Evolutionary conservation across 208 protist genomes (phyloP).

Genomic region (Crithidia mellificae): DNA sequence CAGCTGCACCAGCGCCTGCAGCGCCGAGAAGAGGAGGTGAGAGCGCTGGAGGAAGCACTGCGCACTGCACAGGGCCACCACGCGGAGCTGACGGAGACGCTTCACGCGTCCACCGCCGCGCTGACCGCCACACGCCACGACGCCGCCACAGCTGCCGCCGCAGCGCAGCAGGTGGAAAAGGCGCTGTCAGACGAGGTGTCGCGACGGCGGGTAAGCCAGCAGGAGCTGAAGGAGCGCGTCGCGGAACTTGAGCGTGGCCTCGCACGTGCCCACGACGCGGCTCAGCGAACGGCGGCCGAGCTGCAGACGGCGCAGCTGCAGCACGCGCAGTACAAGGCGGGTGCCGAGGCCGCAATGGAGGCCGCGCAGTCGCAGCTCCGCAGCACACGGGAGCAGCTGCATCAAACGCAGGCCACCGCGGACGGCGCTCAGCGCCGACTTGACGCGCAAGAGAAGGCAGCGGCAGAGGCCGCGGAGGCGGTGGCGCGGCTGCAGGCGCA

Average conservation of each 20-base stretch:
- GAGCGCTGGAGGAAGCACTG: slow-evolving; percentile 11
- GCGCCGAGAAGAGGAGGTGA: slow-evolving; percentile 29
- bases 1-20: slow-evolving; percentile 11
- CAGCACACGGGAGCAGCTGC: slow-evolving; percentile 28
- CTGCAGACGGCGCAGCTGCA: slow-evolving; percentile 13
- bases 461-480: slow-evolving; percentile 24
- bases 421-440: slow-evolving; percentile 21
- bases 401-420: slow-evolving; percentile 28
- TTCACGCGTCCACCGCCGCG: slow-evolving; percentile 21
- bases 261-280: slow-evolving; percentile 8
- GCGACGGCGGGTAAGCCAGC: slow-evolving; percentile 12
- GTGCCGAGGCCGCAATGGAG: slow-evolving; percentile 21
- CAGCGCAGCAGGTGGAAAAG: slow-evolving; percentile 21
- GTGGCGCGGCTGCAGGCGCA: slow-evolving; percentile 30
- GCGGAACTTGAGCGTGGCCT: slow-evolving; percentile 31
- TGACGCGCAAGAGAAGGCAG: slow-evolving; percentile 34
- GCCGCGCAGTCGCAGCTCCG: slow-evolving; percentile 34
- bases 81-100: slow-evolving; percentile 27
- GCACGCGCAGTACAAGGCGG: slow-evolving; percentile 28
- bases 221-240: slow-evolving; percentile 19
- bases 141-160: background rate
- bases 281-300: slow-evolving; percentile 27
- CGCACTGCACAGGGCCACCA: slow-evolving; percentile 16
- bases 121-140: slow-evolving; percentile 28
- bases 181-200: slow-evolving; percentile 31